Evolutionary conservation across 352 stramenopile genomes (phyloP).

Genomic region (Salisapilia sapeloensis): DNA sequence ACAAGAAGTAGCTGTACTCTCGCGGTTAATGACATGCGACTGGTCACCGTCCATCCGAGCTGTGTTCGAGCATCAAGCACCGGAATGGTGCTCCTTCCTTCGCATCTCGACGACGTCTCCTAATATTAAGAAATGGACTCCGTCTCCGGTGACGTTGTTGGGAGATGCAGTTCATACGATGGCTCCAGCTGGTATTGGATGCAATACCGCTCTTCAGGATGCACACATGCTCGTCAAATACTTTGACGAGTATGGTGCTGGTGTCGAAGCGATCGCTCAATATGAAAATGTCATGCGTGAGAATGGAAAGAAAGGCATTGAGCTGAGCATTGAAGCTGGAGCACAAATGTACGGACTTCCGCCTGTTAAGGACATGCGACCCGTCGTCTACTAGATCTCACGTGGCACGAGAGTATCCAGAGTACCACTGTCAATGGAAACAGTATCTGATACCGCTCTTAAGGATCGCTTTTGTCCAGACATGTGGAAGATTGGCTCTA

Average conservation of each 20-base stretch:
- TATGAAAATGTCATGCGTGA: slow-evolving; percentile 40
- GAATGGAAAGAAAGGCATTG: slow-evolving; percentile 19
- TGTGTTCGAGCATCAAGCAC: slow-evolving; percentile 19
- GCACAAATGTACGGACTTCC: slow-evolving; percentile 30
- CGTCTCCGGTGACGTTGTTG: slow-evolving; percentile 27
- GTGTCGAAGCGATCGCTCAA: slow-evolving; percentile 18
- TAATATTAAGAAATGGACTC: slow-evolving; percentile 19
- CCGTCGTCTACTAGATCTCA: no score
- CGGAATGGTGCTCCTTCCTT: slow-evolving; percentile 36
- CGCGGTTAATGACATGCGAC: slow-evolving; percentile 24
- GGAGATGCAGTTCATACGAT: slow-evolving; percentile 51
- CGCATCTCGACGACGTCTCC: slow-evolving; percentile 43
- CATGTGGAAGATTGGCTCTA: no score
- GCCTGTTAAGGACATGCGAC: slow-evolving; percentile 17
- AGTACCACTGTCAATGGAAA: no score
- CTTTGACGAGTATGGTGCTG: slow-evolving; percentile 23
- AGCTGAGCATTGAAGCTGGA: slow-evolving; percentile 18
- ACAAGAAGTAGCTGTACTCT: slow-evolving; percentile 19
- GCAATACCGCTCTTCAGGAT: slow-evolving; percentile 34
- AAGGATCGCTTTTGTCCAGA: no score
- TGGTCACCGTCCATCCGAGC: slow-evolving; percentile 26
- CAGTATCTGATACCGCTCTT: no score
- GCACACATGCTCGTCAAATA: slow-evolving; percentile 22
- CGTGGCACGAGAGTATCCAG: no score
- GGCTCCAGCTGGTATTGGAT: slow-evolving; percentile 29